These are phyloP conservation scores for Gremmenia infestans DNA, from an alignment of 2,329 filamentous ascomycete genomes.

Conservation along the genomic window DNA sequence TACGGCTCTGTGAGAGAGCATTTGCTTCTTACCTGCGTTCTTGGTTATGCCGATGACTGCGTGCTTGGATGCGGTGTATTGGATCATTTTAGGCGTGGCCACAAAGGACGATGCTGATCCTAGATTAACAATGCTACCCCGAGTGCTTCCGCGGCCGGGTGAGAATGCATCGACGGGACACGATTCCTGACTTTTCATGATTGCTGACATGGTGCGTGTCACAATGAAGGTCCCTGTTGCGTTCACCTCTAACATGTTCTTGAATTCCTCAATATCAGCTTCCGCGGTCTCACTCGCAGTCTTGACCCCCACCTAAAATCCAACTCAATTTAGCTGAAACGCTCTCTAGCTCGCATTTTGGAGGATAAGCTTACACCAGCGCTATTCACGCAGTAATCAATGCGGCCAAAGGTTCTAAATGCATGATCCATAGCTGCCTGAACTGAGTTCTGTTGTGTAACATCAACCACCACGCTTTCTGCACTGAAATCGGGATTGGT, in stretches of 20 bases:
- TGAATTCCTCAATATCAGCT: slow-evolving; percentile 6
- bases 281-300: background rate
- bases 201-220: background rate
- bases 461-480: background rate
- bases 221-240: slow-evolving; percentile 6
- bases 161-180: background rate
- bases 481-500: slow-evolving; percentile 1
- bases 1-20: background rate
- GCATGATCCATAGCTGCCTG: background rate
- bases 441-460: slow-evolving; percentile 1
- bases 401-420: slow-evolving; percentile 2
- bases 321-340: background rate
- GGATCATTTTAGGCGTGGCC: slow-evolving; percentile 3
- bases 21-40: slow-evolving; percentile 2
- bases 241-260: slow-evolving; percentile 3
- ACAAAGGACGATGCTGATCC: slow-evolving; percentile 7
- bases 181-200: slow-evolving; percentile 5
- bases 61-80: slow-evolving; percentile 13
- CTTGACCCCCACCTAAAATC: slow-evolving; percentile 5
- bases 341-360: background rate
- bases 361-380: slow-evolving; percentile 6
- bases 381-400: slow-evolving; percentile 12
- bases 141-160: background rate
- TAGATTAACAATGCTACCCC: slow-evolving; percentile 12
- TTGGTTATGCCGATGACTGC: slow-evolving; percentile 11